Percentiles rank a stretch among this genome's conserved stretches.
Conservation (phyloP, 495 filamentous ascomycete genomes). For the Podospora sp. region DNA sequence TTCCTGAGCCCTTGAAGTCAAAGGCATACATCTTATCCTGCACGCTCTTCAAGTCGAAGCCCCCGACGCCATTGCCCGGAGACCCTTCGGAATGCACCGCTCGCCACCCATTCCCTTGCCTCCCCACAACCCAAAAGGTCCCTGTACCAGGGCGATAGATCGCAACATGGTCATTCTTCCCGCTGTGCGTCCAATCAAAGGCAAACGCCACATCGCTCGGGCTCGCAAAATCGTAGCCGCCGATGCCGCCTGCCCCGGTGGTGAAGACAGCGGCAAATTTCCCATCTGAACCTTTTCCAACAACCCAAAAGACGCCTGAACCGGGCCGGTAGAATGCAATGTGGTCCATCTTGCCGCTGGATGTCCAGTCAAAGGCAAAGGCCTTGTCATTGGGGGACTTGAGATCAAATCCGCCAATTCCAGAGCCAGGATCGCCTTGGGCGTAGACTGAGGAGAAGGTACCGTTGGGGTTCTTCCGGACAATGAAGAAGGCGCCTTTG, state of each 20-base stretch:
- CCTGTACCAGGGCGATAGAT: background rate
- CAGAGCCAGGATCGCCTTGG: background rate
- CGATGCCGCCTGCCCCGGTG: background rate
- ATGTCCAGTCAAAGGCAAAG: background rate
- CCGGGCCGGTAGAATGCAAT: constrained; percentile 3
- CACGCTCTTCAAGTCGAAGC: background rate
- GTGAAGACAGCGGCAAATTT: background rate
- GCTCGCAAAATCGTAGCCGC: background rate
- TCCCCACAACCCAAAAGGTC: background rate
- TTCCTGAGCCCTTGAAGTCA: background rate
- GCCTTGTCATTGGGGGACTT: background rate
- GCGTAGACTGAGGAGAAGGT: background rate
- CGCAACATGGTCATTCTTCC: background rate
- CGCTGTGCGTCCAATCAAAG: background rate
- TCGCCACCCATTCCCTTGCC: background rate
- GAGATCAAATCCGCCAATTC: background rate
- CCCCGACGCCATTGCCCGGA: background rate
- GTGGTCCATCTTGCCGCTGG: background rate
- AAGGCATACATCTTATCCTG: background rate
- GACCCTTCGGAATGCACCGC: background rate
- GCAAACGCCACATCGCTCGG: background rate
- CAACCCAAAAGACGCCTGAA: background rate
- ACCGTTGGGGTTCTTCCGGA: background rate
- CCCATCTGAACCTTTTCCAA: background rate
- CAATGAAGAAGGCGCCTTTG: background rate